These are phyloP conservation scores for Curvularia verruculosa DNA, from an alignment of 2,329 filamentous ascomycete genomes.

Conservation along the genomic window DNA sequence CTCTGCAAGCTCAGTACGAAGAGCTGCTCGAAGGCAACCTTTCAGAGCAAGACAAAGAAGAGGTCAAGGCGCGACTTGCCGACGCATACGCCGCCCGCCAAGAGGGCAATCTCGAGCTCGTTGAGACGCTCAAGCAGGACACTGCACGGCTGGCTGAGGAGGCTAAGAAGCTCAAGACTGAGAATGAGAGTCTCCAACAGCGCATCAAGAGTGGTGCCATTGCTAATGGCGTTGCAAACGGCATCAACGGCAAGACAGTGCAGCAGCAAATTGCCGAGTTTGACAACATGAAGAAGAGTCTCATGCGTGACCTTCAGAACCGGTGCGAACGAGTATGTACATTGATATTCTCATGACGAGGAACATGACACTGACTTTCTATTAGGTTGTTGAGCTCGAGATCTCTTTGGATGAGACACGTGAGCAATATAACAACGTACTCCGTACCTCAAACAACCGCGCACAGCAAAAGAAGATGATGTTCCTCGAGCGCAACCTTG, in stretches of 20 bases:
- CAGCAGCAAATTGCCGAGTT: conserved; percentile 99
- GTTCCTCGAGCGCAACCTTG: conserved; percentile 95
- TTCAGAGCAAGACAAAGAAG: conserved; percentile 76
- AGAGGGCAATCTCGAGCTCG: conserved; percentile 73
- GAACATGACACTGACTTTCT: conserved; percentile 26
- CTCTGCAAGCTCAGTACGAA: conserved; percentile 83
- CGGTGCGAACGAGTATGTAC: conserved; percentile 80
- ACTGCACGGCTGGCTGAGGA: conserved; percentile 79
- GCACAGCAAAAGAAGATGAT: conserved; percentile 99
- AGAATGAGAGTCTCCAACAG: conserved; percentile 80
- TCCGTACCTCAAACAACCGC: conserved; percentile 94
- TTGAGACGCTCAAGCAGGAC: conserved; percentile 78
- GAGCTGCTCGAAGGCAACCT: conserved; percentile 80
- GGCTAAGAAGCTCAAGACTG: conserved; percentile 77
- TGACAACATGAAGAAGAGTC: conserved; percentile 98
- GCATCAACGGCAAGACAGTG: conserved; percentile 82
- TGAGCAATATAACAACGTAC: conserved; percentile 98
- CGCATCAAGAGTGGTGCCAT: conserved; percentile 69
- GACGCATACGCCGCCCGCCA: conserved; percentile 78
- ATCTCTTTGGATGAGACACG: conserved; percentile 96
- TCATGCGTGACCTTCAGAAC: conserved; percentile 98
- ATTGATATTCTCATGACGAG: conserved; percentile 10
- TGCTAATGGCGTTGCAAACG: conserved; percentile 64
- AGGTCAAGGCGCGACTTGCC: conserved; percentile 80
- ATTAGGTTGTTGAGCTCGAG: conserved; percentile 84